These are phyloP conservation scores for Hypoxylon lienhwacheense DNA, from an alignment of 495 filamentous ascomycete species.

Conservation along the genomic window DNA sequence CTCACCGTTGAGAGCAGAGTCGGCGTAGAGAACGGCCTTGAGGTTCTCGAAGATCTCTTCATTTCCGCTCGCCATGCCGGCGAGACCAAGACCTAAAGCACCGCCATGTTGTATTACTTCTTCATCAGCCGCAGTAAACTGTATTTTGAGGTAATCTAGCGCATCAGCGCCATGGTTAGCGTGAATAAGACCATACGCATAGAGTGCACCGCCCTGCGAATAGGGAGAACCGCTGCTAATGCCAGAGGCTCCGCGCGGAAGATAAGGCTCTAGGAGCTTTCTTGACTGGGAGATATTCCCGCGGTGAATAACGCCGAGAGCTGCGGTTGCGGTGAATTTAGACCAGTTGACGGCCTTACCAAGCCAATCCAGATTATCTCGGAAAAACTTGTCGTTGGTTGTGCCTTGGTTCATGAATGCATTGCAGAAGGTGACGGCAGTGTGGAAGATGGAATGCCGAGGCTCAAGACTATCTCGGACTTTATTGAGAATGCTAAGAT, in stretches of 20 bases:
- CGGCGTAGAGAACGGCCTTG: slow-evolving; percentile 80
- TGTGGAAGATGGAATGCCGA: slow-evolving; percentile 97
- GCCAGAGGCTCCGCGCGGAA: slow-evolving; percentile 73
- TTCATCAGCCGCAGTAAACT: slow-evolving; percentile 83
- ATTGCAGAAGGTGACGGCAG: slow-evolving; percentile 92
- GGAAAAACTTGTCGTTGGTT: slow-evolving; percentile 95
- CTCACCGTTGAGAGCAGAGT: slow-evolving; percentile 95
- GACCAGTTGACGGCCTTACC: slow-evolving; percentile 99
- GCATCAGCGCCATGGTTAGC: slow-evolving; percentile 96
- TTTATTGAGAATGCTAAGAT: slow-evolving; percentile 86
- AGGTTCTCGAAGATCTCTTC: slow-evolving; percentile 90
- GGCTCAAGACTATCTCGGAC: slow-evolving; percentile 92
- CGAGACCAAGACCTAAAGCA: slow-evolving; percentile 91
- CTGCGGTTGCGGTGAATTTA: slow-evolving; percentile 97
- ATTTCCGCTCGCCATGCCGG: slow-evolving; percentile 94
- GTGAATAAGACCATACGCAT: slow-evolving; percentile 94
- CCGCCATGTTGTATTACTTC: slow-evolving; percentile 98
- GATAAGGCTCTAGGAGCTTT: slow-evolving; percentile 91
- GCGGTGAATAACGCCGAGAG: slow-evolving; percentile 92
- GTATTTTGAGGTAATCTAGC: slow-evolving; percentile 80
- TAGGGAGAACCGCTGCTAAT: slow-evolving; percentile 77
- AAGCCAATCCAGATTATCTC: slow-evolving; percentile 96
- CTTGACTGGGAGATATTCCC: slow-evolving; percentile 91
- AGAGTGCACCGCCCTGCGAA: slow-evolving; percentile 94
- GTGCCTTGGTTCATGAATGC: slow-evolving; percentile 99